Evolutionary conservation across 257 asterid species (phyloP).

Genomic region (Solanum pinnatisectum): DNA sequence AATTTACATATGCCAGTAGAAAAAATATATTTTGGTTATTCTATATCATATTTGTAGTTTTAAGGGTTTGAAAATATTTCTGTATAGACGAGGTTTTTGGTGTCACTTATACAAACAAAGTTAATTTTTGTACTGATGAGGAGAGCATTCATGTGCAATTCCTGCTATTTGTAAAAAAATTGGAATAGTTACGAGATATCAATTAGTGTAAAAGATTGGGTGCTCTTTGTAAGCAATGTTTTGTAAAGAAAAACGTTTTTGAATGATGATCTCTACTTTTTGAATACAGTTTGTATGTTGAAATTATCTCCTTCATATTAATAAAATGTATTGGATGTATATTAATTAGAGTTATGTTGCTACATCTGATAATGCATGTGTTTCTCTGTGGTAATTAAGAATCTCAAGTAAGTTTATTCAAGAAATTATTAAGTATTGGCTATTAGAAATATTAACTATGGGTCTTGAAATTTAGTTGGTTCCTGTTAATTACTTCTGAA

Average conservation of each 20-base stretch:
- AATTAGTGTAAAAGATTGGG: neutral
- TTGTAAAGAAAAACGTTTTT: neutral
- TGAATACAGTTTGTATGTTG: neutral
- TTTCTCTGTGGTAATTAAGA: neutral
- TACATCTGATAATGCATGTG: neutral
- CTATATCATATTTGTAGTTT: neutral
- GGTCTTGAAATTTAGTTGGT: neutral
- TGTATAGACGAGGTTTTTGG: neutral
- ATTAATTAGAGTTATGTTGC: neutral
- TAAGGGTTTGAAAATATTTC: neutral
- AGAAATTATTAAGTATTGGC: neutral
- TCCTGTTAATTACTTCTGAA: neutral
- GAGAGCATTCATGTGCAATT: neutral
- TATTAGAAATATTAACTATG: neutral
- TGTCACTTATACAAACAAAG: neutral
- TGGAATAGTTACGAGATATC: neutral
- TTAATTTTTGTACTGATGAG: neutral
- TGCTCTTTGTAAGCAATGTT: neutral
- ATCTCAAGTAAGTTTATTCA: neutral
- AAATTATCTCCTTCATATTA: neutral
- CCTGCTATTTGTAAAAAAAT: neutral
- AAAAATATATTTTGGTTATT: neutral
- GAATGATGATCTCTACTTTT: neutral
- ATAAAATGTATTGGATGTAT: neutral
- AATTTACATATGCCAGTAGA: neutral